These are phyloP conservation scores for Bonia amplexicaulis DNA, from an alignment of 176 grass and related monocot genomes.

Conservation along the genomic window DNA sequence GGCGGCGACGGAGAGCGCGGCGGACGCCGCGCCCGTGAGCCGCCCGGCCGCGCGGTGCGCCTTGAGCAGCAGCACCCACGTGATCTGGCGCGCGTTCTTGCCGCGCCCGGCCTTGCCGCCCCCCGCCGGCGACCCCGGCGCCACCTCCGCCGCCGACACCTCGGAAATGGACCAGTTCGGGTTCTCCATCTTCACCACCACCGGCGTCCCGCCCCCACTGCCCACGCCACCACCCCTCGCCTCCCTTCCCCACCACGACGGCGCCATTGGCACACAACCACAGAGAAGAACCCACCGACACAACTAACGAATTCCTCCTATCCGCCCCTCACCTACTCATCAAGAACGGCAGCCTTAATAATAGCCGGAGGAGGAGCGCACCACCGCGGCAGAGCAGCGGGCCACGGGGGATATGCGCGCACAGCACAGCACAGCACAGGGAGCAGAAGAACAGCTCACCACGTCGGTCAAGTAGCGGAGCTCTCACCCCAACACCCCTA, in stretches of 20 bases:
- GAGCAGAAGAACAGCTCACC: conserved; percentile 49
- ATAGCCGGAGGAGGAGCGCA: not conserved
- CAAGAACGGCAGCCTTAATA: conserved; percentile 21
- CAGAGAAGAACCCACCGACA: not conserved
- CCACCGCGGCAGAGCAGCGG: conserved; percentile 10
- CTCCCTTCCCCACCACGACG: conserved; percentile 20
- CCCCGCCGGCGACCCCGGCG: conserved; percentile 11
- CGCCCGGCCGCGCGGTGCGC: conserved; percentile 65
- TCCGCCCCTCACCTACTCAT: conserved; percentile 19
- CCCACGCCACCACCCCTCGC: not conserved
- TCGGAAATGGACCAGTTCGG: conserved; percentile 80
- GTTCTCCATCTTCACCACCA: conserved; percentile 85
- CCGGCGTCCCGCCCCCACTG: conserved; percentile 54
- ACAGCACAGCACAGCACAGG: not conserved
- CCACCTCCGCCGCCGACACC: conserved; percentile 14
- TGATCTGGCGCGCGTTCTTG: conserved; percentile 81
- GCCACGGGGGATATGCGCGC: conserved; percentile 4
- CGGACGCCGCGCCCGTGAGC: conserved; percentile 48
- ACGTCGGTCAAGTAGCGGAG: conserved; percentile 38
- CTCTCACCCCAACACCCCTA: not conserved
- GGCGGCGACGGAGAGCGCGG: conserved; percentile 42
- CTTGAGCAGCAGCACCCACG: conserved; percentile 76
- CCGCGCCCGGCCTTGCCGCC: conserved; percentile 43
- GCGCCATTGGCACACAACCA: conserved; percentile 16
- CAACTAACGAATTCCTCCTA: not conserved